Evolutionary conservation across 2,329 filamentous ascomycete genomes (phyloP).

Genomic region (Nemania bipapillata): DNA sequence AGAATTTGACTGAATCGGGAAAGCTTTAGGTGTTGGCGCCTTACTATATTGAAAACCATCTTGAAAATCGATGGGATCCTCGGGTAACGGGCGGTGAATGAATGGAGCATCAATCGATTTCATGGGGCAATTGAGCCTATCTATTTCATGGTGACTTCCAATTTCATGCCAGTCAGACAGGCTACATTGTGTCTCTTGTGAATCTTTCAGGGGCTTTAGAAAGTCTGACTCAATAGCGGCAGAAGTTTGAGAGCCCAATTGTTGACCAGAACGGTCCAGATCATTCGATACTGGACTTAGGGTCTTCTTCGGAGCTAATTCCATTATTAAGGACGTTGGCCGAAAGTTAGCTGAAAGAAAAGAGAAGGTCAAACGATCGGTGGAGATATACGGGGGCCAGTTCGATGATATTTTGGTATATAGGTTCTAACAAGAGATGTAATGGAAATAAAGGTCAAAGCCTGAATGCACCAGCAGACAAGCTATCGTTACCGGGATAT

Average conservation of each 20-base stretch:
- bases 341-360: neutral
- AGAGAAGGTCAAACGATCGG: neutral
- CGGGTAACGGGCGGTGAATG: slow-evolving; percentile 38
- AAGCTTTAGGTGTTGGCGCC: slow-evolving; percentile 31
- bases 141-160: neutral
- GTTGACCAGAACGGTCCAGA: neutral
- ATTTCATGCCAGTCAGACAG: neutral
- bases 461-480: neutral
- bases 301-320: neutral
- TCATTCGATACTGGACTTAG: neutral
- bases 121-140: neutral
- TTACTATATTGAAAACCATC: slow-evolving; percentile 42
- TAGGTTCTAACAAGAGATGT: neutral
- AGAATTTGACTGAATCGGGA: slow-evolving; percentile 1
- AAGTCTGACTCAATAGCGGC: slow-evolving; percentile 30
- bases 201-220: slow-evolving; percentile 28
- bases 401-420: neutral
- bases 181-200: slow-evolving; percentile 22
- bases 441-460: neutral
- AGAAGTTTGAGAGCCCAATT: slow-evolving; percentile 17
- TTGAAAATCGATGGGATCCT: slow-evolving; percentile 39
- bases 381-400: neutral
- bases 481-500: neutral
- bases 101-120: slow-evolving; percentile 11
- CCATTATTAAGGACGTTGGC: slow-evolving; percentile 15